phyloP scores from a whole-genome alignment of 108 stramenopile species.

The Nitzschia putrida region DNA sequence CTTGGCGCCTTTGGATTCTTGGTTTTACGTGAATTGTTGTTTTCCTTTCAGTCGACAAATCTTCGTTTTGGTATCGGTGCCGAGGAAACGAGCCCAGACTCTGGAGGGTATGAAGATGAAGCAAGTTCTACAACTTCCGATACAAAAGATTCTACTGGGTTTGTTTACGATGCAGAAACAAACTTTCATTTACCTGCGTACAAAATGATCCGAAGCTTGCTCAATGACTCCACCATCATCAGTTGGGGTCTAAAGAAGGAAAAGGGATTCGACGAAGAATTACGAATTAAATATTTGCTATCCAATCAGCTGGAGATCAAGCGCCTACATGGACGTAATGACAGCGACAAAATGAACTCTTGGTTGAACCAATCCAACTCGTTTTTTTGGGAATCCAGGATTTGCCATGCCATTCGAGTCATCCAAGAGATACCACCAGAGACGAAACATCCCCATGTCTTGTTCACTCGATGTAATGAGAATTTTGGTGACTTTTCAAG shows the following conservation, averaged over 20 bases:
- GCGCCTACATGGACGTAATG: conserved; percentile 1
- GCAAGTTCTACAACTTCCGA: no score
- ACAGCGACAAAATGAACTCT: neutral
- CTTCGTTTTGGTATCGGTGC: no score
- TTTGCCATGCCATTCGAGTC: conserved; percentile 7
- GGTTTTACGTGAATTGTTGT: no score
- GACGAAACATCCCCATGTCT: conserved; percentile 30
- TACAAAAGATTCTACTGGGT: neutral
- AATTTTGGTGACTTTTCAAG: conserved; percentile 53
- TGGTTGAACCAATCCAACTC: neutral
- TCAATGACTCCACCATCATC: conserved; percentile 3
- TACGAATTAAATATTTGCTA: conserved; percentile 5
- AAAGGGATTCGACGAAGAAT: conserved; percentile 3
- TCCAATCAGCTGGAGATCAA: neutral
- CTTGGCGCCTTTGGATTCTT: no score
- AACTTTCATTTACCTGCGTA: conserved; percentile 6
- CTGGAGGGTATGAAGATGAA: no score
- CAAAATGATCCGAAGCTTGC: neutral
- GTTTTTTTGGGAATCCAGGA: conserved; percentile 5
- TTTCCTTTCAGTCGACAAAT: no score
- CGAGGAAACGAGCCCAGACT: no score
- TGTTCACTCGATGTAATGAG: conserved; percentile 42
- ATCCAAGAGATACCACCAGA: neutral
- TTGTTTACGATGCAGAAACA: neutral
- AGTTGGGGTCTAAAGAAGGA: conserved; percentile 15